Conservation (phyloP, 1,284 basidiomycete species). For the Agroathelia rolfsii region DNA sequence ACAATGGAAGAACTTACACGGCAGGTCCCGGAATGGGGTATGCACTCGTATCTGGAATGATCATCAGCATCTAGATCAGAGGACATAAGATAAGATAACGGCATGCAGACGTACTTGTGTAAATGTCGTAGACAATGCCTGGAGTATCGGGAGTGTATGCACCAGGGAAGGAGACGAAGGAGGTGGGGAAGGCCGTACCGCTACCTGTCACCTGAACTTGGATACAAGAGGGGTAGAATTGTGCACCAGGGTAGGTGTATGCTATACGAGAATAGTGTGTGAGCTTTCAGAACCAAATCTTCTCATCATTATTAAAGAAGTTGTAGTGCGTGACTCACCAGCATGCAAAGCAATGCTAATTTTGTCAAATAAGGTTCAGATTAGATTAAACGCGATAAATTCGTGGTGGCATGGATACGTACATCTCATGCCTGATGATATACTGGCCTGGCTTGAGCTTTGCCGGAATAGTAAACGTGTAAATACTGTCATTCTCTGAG, state of each 20-base stretch:
- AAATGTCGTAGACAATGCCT: conserved; percentile 31
- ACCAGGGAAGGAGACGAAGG: conserved; percentile 42
- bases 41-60: conserved; percentile 12
- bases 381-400: not conserved
- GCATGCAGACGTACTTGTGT: conserved; percentile 22
- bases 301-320: too few species aligned
- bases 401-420: conserved; percentile 2
- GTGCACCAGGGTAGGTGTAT: conserved; percentile 25
- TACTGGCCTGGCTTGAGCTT: conserved; percentile 29
- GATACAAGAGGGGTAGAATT: conserved; percentile 39
- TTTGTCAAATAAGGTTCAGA: conserved; percentile 6
- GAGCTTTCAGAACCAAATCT: not conserved
- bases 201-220: conserved; percentile 42
- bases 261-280: conserved; percentile 14
- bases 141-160: conserved; percentile 38
- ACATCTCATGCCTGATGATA: conserved; percentile 41
- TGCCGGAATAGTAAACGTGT: conserved; percentile 23
- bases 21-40: conserved; percentile 35
- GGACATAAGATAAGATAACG: conserved; percentile 11
- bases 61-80: conserved; percentile 15
- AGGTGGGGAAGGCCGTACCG: conserved; percentile 34
- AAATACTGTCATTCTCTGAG: conserved; percentile 18
- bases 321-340: conserved; percentile 15
- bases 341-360: conserved; percentile 30
- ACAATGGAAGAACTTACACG: conserved; percentile 24